Evolutionary conservation across 2,329 filamentous ascomycete species (phyloP).

Genomic region (Nannizziopsis arthrosporioides): DNA sequence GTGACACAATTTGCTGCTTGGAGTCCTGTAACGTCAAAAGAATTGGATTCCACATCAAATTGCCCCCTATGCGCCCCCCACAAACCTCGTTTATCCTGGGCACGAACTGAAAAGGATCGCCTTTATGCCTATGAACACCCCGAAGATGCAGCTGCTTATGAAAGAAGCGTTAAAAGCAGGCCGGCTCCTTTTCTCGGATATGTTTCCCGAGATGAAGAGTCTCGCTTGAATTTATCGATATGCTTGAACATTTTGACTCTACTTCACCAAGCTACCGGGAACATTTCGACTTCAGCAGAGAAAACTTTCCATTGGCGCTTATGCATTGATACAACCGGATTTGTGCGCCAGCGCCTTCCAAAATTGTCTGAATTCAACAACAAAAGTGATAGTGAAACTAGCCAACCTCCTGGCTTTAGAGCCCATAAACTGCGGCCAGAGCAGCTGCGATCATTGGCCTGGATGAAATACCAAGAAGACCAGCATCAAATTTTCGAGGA

Average conservation of each 20-base stretch:
- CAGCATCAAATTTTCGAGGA: constrained; percentile 36
- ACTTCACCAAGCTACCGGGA: constrained; percentile 27
- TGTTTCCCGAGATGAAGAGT: constrained; percentile 22
- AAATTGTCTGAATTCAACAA: constrained; percentile 38
- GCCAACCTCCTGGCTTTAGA: constrained; percentile 29
- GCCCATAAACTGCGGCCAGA: constrained; percentile 36
- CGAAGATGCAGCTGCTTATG: constrained; percentile 39
- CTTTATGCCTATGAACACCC: constrained; percentile 42
- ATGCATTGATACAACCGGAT: constrained; percentile 34
- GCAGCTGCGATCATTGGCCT: constrained; percentile 45
- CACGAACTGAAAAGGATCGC: constrained; percentile 19
- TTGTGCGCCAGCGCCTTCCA: constrained; percentile 24
- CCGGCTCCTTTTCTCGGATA: constrained; percentile 35
- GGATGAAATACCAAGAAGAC: constrained; percentile 49
- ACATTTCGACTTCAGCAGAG: constrained; percentile 16
- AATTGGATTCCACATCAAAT: not conserved
- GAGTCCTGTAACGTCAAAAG: constrained; percentile 16
- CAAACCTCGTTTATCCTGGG: constrained; percentile 27
- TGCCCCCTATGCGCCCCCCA: constrained; percentile 26
- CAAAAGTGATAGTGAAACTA: constrained; percentile 22
- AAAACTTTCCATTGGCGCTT: constrained; percentile 37
- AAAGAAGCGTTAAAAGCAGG: constrained; percentile 40
- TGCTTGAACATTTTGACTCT: constrained; percentile 30
- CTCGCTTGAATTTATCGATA: constrained; percentile 29
- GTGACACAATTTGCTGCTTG: constrained; percentile 23